Percentiles rank a stretch among this genome's conserved stretches.
Conservation (phyloP, 1,139 yeast genomes). For the Yamadazyma triangularis region DNA sequence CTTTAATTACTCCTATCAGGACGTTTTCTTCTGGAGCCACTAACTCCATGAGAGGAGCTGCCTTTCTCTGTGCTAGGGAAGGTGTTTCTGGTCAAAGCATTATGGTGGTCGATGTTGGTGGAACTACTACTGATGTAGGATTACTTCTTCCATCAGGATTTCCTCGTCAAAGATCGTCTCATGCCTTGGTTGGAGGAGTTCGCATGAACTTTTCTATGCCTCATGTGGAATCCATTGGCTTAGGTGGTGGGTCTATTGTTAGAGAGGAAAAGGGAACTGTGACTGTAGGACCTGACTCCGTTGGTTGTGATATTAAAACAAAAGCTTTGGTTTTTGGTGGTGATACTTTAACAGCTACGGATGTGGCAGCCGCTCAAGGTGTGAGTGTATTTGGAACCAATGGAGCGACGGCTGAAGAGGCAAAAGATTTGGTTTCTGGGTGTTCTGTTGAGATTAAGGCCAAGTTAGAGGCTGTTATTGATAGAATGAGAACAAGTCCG, state of each 20-base stretch:
- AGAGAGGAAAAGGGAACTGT: slow-evolving; percentile 16
- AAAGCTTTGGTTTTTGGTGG: slow-evolving; percentile 36
- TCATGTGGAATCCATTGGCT: slow-evolving; percentile 25
- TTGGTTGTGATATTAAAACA: slow-evolving; percentile 28
- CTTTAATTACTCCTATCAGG: slow-evolving; percentile 30
- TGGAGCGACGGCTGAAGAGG: neutral
- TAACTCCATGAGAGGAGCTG: slow-evolving; percentile 44
- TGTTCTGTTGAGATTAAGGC: slow-evolving; percentile 18
- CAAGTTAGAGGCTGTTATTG: slow-evolving; percentile 29
- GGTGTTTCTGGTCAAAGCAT: slow-evolving; percentile 19
- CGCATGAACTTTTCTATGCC: slow-evolving; percentile 43
- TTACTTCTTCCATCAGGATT: slow-evolving; percentile 32
- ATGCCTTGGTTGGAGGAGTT: slow-evolving; percentile 36
- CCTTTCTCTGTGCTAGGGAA: slow-evolving; percentile 29
- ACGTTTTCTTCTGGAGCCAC: slow-evolving; percentile 45
- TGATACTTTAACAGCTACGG: slow-evolving; percentile 27
- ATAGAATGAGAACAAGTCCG: slow-evolving; percentile 38
- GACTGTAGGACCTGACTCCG: slow-evolving; percentile 39
- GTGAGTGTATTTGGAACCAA: slow-evolving; percentile 1
- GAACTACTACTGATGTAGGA: slow-evolving; percentile 44
- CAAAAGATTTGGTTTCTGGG: slow-evolving; percentile 3
- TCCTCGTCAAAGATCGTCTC: slow-evolving; percentile 35
- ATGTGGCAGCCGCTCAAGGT: slow-evolving; percentile 22
- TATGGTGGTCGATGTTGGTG: slow-evolving; percentile 40
- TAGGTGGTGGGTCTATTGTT: slow-evolving; percentile 43